These are phyloP conservation scores for Silene uniflora DNA, from an alignment of 148 eudicot species.

Conservation along the genomic window DNA sequence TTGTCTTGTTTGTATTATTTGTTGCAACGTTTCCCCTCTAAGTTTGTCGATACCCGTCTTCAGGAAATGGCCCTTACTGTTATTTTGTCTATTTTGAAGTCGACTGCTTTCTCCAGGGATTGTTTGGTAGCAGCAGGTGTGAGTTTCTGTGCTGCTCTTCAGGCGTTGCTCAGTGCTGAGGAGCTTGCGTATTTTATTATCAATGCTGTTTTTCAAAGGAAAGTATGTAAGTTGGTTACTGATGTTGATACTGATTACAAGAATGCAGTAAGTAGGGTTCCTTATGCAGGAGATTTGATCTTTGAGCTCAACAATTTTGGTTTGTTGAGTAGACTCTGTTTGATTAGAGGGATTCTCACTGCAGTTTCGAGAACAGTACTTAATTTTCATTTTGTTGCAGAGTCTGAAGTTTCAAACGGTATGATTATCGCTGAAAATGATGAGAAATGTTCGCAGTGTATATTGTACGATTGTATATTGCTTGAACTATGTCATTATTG, in stretches of 20 bases:
- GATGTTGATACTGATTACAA: constrained; percentile 24
- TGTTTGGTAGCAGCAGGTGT: constrained; percentile 95
- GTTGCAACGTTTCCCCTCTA: constrained; percentile 72
- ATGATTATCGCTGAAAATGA: constrained; percentile 24
- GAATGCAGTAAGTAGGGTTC: constrained; percentile 41
- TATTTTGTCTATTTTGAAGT: constrained; percentile 56
- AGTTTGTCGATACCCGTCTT: constrained; percentile 38
- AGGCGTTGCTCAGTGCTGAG: constrained; percentile 59
- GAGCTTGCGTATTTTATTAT: constrained; percentile 68
- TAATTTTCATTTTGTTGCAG: constrained; percentile 38
- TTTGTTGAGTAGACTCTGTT: constrained; percentile 69
- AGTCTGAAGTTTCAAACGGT: constrained; percentile 21
- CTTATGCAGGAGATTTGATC: constrained; percentile 56
- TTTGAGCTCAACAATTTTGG: constrained; percentile 48
- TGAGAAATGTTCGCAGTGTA: constrained; percentile 31
- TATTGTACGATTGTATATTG: constrained; percentile 80
- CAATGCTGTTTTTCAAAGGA: constrained; percentile 51
- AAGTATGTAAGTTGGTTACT: constrained; percentile 26
- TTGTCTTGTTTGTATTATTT: constrained; percentile 87
- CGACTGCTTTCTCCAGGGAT: constrained; percentile 77
- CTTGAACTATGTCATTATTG: constrained; percentile 79
- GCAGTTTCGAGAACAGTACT: constrained; percentile 77
- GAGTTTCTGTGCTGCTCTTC: constrained; percentile 83
- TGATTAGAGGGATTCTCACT: constrained; percentile 90
- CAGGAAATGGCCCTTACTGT: constrained; percentile 43